phyloP scores from a whole-genome alignment of 2,329 filamentous ascomycete species.

The Dactylellina leptospora region DNA sequence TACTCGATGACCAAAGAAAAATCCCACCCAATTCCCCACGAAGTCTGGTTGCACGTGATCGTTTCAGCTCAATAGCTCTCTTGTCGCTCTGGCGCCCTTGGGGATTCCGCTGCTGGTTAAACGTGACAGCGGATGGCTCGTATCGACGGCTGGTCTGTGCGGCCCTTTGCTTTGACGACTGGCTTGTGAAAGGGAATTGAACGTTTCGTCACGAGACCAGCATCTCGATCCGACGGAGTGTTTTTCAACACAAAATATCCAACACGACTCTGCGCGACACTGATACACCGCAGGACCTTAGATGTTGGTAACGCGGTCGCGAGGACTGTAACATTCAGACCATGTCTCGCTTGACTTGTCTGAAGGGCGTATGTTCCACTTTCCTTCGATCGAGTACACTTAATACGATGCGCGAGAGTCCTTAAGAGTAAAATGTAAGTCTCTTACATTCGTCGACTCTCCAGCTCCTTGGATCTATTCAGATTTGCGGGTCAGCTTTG shows the following conservation, averaged over 20 bases:
- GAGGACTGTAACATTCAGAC: too few species aligned
- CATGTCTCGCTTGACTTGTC: too few species aligned
- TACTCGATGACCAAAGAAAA: neutral
- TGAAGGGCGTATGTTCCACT: too few species aligned
- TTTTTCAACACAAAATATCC: constrained; percentile 40
- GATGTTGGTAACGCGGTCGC: neutral
- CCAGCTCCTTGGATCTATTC: too few species aligned
- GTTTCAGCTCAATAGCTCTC: neutral
- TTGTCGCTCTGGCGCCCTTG: too few species aligned
- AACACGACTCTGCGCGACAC: constrained; percentile 9
- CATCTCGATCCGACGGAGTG: neutral
- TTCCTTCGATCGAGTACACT: too few species aligned
- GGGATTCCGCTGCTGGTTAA: neutral
- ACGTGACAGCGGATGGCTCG: constrained; percentile 1
- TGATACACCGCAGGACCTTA: neutral
- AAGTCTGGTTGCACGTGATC: constrained; percentile 8
- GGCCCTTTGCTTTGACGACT: neutral
- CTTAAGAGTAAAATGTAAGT: too few species aligned
- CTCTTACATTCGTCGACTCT: too few species aligned
- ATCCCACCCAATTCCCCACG: neutral
- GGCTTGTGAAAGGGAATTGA: too few species aligned
- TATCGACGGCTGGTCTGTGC: neutral
- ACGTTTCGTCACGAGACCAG: constrained; percentile 21
- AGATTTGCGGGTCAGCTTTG: too few species aligned
- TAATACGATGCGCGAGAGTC: too few species aligned